Evolutionary conservation across 495 filamentous ascomycete genomes (phyloP), one percentile per base, ranked within the genome.

Genomic region (Daldinia loculata): DNA sequence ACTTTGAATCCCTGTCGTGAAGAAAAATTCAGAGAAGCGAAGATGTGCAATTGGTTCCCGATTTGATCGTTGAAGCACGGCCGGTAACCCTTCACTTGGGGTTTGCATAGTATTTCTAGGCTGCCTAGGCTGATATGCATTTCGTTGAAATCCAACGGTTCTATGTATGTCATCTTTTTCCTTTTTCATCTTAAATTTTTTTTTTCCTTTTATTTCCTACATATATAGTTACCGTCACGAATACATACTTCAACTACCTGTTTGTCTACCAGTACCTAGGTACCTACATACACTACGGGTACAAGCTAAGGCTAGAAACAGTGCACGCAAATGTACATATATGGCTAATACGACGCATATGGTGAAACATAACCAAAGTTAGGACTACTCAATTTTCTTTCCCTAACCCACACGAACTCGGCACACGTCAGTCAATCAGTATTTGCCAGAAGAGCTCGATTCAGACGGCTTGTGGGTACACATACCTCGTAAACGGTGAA

Each of bases 401-500:
- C 38, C 51, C 19, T 67, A 63, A 56, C 50, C 55, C 61, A 60
- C 29, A 51, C 19, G 15, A 57, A 38, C 41, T 63, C 38, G 56
- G 38, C 56, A 60, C 56, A 39, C 56, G 26, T 39, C 38, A 57
- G 19, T 24, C 30, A 34, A 60, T 24, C 39, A 43, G 27, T 29
- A 17, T 59, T 39, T 41, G 24, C 19, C 22, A 60, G 34, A 43
- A 60, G 15, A 29, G 24, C 43, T 48, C 19, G 19, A 24, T 48
- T 48, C n/a, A 58, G 34, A 50, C 51, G 24, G 12, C 51, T 24
- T 53, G 51, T 53, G 51, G 51, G n/a, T 56, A 56, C 30, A 6
- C 50, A 56, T 57, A 58, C 59, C 66, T 69, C 56, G 62, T 66
- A 53, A 66, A 73, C 70, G 70, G 70, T 73, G 65, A 73, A 66